Base-by-base conservation (phyloP, 1,284 basidiomycete species). In the Leccinum fallax region DNA sequence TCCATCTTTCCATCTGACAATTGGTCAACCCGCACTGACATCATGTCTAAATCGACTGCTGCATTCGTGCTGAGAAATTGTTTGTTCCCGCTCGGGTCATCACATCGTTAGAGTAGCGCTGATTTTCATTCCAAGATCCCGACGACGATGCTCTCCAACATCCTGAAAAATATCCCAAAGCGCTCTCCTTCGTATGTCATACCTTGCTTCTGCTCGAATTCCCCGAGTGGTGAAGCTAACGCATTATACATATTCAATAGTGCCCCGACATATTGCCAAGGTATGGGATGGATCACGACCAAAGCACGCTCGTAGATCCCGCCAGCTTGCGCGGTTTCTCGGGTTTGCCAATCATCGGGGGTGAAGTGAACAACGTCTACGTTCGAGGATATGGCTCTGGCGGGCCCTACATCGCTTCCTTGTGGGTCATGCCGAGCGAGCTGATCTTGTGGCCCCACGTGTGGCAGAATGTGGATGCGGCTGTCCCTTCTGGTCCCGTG, bases 191-290 rank as follows among this genome's bases (percentile, higher is more conserved):
- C 2, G 64, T 65, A 63, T 13, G 60, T 49, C 13, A 4, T 34
- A 1, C n/a, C 28, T 9, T n/a, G 6, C 9, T 51, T 24, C 30
- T 6, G 38, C 34, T 21, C 5, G 32, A 32, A 30, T n/a, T n/a
- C n/a, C n/a, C n/a, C n/a, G n/a, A 16, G 2, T n/a, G 2, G 0
- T 16, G n/a, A 13, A 28, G 52, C 30, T 24, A 16, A 54, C 13
- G 4, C 52, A 26, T 49, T 8, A 24, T 43, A n/a, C 9, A 58
- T 38, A 43, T 9, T 9, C 30, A 13, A 16, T 40, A 66, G 64
- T 66, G 60, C 4, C 61, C 64, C 6, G 64, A 65, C n/a, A 65
- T 65, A 36, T 51, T 65, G 10, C 64, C 64, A 1, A 48, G 60
- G 11, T 65, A 63, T 0, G 64, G 64, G 7, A n/a, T 13, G 21